Percentiles rank a stretch among this genome's conserved stretches.
Conservation (phyloP, 768 basidiomycete genomes). For the Gymnopilus dilepis region DNA sequence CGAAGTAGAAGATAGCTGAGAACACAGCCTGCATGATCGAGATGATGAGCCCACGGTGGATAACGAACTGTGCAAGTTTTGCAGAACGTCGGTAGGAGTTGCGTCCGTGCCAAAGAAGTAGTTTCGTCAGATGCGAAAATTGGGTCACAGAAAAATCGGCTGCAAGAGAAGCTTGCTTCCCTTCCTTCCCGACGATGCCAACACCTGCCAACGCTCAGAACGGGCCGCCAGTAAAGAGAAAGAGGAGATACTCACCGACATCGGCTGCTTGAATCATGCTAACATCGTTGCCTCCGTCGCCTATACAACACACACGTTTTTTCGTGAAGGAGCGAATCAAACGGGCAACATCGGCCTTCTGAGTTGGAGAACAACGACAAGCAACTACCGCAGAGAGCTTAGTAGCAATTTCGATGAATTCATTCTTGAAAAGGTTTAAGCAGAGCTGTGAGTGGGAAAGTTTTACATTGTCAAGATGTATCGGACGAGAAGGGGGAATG, state of each 20-base stretch:
- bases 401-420: slow-evolving; percentile 96
- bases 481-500: neutral
- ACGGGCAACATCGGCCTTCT: slow-evolving; percentile 97
- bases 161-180: slow-evolving; percentile 97
- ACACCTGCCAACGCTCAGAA: slow-evolving; percentile 60
- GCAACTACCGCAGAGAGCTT: slow-evolving; percentile 96
- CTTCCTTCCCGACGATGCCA: slow-evolving; percentile 99
- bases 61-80: slow-evolving; percentile 98
- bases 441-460: slow-evolving; percentile 65
- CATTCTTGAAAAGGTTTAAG: slow-evolving; percentile 86
- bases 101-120: slow-evolving; percentile 97
- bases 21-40: slow-evolving; percentile 98
- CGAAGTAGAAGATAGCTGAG: slow-evolving; percentile 91
- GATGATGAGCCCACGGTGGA: slow-evolving; percentile 96
- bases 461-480: neutral
- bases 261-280: slow-evolving; percentile 99
- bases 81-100: slow-evolving; percentile 98
- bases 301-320: slow-evolving; percentile 98
- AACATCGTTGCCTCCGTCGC: slow-evolving; percentile 99
- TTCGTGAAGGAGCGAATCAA: slow-evolving; percentile 89
- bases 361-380: slow-evolving; percentile 97
- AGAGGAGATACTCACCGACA: slow-evolving; percentile 70
- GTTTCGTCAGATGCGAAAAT: slow-evolving; percentile 93
- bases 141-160: slow-evolving; percentile 98
- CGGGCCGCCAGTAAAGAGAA: neutral